Evolutionary conservation across 2,329 filamentous ascomycete genomes (phyloP), one percentile per base, ranked within the genome.

Genomic region (Botryosphaeria agaves): DNA sequence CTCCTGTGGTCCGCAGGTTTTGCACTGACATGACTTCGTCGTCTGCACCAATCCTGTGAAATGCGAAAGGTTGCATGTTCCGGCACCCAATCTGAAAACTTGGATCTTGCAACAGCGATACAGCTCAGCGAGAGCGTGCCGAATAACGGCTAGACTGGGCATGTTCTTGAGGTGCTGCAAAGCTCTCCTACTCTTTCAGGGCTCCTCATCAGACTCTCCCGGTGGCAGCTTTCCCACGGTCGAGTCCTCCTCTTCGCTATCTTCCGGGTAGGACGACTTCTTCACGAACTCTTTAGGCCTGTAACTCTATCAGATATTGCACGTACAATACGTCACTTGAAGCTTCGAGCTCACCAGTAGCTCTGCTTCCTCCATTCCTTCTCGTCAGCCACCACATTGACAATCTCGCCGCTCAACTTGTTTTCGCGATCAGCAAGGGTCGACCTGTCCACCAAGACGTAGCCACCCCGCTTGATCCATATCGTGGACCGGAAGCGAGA

Each of bases 321-420:
- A 8, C 8, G 20, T 9, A 23, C 2, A 27, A 3, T 27, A 27
- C 11, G 8, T 9, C 8, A 8, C 8, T 16, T 9, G 25, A 9
- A 27, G 15, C 8, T 14, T 8, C 8, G 11, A 7, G n/a, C 61
- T 87, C 14, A 81, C 89, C 89, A 95, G 51, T 87, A 98, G 7
- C 62, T 45, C 59, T 79, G 74, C 57, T 92, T 93, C 46, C 84
- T 72, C 89, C 89, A 98, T 26, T 66, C 64, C 56, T 82, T 91
- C 59, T 94, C 85, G 46, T 94, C 83, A 21, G 82, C 66, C 21
- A 95, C 84, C 20, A 95, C 72, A 47, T 94, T 94, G 41, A 92
- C 66, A 44, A 98, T 94, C 53, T 93, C 82, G 9, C 87, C 89
- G 31, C 70, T 66, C 8, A 92, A 69, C 51, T 83, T 84, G 44